These are phyloP conservation scores for Xylaria grammica DNA, from an alignment of 495 filamentous ascomycete species.

Conservation along the genomic window DNA sequence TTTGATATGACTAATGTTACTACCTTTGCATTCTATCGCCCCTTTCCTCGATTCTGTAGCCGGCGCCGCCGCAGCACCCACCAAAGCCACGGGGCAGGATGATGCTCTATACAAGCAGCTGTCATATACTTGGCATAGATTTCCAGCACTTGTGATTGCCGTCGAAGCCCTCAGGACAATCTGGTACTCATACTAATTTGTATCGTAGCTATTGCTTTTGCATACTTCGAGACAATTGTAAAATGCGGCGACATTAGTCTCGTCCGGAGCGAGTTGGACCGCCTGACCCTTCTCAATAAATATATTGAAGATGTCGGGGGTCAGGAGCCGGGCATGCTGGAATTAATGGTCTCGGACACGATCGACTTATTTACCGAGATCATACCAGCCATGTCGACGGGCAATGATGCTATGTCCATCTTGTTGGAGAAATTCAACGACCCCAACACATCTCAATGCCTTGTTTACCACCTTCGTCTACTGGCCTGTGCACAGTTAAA, in stretches of 20 bases:
- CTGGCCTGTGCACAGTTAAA: slow-evolving; percentile 90
- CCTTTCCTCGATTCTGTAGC: background rate
- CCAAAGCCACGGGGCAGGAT: background rate
- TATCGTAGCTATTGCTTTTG: slow-evolving; percentile 80
- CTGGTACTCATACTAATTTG: background rate
- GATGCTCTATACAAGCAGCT: background rate
- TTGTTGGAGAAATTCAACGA: slow-evolving; percentile 81
- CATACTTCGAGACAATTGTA: slow-evolving; percentile 87
- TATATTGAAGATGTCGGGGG: slow-evolving; percentile 72
- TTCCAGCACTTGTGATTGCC: background rate
- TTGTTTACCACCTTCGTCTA: slow-evolving; percentile 73
- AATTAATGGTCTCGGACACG: slow-evolving; percentile 83
- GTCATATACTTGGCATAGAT: background rate
- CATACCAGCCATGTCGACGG: slow-evolving; percentile 57
- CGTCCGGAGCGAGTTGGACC: slow-evolving; percentile 69
- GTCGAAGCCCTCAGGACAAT: background rate
- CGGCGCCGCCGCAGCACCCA: background rate
- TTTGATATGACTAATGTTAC: too few relatives aligned
- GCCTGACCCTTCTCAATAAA: slow-evolving; percentile 72
- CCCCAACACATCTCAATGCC: slow-evolving; percentile 64
- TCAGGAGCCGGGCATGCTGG: slow-evolving; percentile 68
- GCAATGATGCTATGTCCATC: slow-evolving; percentile 60
- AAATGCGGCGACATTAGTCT: slow-evolving; percentile 65
- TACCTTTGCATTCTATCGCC: background rate
- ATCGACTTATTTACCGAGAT: slow-evolving; percentile 67